Conservation (phyloP, 192 early-diverging fungal genomes). For the Coemansia sp. region DNA sequence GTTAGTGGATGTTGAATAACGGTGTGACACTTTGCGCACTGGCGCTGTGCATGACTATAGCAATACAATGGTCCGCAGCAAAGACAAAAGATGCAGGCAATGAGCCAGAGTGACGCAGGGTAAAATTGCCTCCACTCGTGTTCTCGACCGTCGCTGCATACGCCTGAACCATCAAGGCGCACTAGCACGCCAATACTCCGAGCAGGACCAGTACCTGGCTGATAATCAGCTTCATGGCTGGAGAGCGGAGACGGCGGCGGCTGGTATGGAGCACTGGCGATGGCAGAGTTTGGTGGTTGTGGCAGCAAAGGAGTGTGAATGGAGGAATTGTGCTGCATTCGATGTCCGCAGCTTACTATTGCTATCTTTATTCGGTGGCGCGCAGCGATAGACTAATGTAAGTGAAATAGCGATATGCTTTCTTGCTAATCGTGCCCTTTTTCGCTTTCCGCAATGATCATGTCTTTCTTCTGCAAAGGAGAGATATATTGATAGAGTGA, state of each 20-base stretch:
- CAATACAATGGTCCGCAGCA: slow-evolving; percentile 44
- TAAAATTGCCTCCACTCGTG: slow-evolving; percentile 34
- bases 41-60: slow-evolving; percentile 22
- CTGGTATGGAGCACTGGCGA: slow-evolving; percentile 1
- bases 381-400: no score
- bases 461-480: no score
- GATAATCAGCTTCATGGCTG: not conserved
- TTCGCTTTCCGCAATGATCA: no score
- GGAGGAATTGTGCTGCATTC: not conserved
- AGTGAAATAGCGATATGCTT: no score
- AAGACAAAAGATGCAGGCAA: slow-evolving; percentile 19
- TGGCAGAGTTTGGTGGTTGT: no score
- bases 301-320: slow-evolving; percentile 5
- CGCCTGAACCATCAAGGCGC: slow-evolving; percentile 37
- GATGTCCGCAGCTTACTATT: no score
- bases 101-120: slow-evolving; percentile 13
- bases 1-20: slow-evolving; percentile 20
- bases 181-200: slow-evolving; percentile 22
- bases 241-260: slow-evolving; percentile 2
- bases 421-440: no score
- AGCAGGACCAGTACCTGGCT: not conserved
- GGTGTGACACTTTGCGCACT: slow-evolving; percentile 30
- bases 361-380: no score
- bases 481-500: no score
- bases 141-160: slow-evolving; percentile 20